Evolutionary conservation across 495 filamentous ascomycete species (phyloP), one percentile per base, ranked within the genome.

Genomic region (Diplogelasinospora grovesii): DNA sequence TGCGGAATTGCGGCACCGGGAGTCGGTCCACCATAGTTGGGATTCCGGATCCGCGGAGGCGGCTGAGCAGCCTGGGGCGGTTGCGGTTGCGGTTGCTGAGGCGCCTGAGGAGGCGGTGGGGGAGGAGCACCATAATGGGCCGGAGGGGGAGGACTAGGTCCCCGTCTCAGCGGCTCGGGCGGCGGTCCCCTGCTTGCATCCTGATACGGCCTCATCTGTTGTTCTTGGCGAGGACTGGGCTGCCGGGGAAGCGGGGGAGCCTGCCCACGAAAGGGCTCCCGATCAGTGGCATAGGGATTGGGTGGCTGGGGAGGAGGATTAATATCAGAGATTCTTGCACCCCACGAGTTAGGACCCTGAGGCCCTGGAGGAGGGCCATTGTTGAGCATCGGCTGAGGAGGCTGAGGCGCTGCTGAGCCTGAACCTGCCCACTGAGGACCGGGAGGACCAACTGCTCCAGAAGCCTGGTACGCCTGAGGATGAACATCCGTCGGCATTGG

Each of bases 401-500:
- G 70, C 46, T 57, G 68, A 35, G 52, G 55, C 10, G 71, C 70
- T 72, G 77, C 53, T 71, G 78, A 24, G 77, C 79, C 74, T 14
- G 75, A 77, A 7, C 75, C 77, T 35, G 80, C 82, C 87, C 87
- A 97, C 53, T 95, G 86, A 41, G 89, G 90, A 19, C 83, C 86
- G n/a, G 76, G 75, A 29, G 77, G 77, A 7, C 77, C 77, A 47
- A 75, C 70, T 37, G 77, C 70, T 21, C 85, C 84, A 36, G 80
- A 69, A 30, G 74, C 73, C 54, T 89, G 84, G 51, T 93, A 90
- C 15, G 85, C 82, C 53, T 89, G 83, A 24, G 86, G 86, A 51
- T 78, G 74, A 18, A 71, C 67, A 47, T 73, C 69, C n/a, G 69
- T 70, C 6, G 69, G 69, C 41, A 68, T 59, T 8, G 68, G 67